These are phyloP conservation scores for Platanthera guangdongensis DNA, from an alignment of 106 monocot species.

Conservation along the genomic window DNA sequence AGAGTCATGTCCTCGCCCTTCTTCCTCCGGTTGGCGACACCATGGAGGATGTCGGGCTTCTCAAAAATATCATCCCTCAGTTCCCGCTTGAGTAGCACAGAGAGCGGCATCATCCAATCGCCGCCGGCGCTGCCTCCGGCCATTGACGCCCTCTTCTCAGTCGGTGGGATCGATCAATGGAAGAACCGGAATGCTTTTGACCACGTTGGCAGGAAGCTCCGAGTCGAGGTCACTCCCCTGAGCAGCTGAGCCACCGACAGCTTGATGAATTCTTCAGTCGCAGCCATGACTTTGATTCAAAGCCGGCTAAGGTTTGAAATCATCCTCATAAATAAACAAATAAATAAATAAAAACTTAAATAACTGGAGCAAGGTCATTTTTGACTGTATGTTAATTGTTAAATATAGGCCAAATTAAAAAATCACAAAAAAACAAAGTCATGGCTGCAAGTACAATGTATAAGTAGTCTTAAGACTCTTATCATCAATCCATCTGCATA, in stretches of 20 bases:
- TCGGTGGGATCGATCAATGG: background rate
- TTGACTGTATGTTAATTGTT: no score
- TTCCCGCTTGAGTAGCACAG: conserved; percentile 67
- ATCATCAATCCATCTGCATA: no score
- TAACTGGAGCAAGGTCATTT: no score
- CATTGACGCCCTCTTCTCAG: background rate
- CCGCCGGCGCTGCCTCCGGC: conserved; percentile 5
- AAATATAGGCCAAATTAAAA: no score
- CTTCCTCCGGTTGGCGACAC: conserved; percentile 63
- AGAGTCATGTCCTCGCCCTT: conserved; percentile 91
- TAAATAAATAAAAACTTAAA: no score
- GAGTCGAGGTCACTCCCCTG: background rate
- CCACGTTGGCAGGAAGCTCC: background rate
- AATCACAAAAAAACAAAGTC: no score
- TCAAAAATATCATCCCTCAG: conserved; percentile 50
- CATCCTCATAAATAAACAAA: no score
- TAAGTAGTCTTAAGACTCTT: no score
- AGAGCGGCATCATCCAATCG: conserved; percentile 55
- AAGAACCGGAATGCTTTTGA: background rate
- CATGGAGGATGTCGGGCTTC: conserved; percentile 57
- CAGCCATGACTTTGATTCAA: background rate
- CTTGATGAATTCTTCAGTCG: background rate
- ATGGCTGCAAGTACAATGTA: no score
- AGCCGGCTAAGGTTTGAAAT: background rate
- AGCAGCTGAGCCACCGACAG: background rate